Percentiles rank a stretch among this genome's conserved stretches.
phyloP scores from a whole-genome alignment of 768 basidiomycete genomes.

The Mycena alexandri region DNA sequence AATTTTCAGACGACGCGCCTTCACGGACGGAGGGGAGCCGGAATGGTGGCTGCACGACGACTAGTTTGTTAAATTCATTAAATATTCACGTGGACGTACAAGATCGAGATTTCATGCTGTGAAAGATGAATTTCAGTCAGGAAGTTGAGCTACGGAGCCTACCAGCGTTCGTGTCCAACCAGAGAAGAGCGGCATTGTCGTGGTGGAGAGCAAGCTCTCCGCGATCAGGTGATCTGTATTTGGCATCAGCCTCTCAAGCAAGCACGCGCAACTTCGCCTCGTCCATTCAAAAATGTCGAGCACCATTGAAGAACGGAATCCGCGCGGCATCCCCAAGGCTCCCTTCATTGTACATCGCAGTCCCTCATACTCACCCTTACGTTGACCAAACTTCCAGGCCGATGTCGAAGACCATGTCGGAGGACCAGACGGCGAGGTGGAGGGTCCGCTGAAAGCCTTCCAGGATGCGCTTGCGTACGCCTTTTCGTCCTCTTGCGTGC shows the following conservation, averaged over 20 bases:
- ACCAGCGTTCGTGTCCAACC: conserved; percentile 47
- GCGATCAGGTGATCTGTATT: conserved; percentile 29
- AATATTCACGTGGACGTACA: conserved; percentile 56
- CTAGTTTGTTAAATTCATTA: conserved; percentile 19
- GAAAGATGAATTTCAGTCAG: background rate
- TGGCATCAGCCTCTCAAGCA: background rate
- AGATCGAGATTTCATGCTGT: conserved; percentile 75
- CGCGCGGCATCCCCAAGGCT: conserved; percentile 94
- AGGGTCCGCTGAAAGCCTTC: conserved; percentile 81
- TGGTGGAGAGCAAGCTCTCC: background rate
- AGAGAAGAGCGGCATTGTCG: conserved; percentile 21
- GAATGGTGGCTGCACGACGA: conserved; percentile 67
- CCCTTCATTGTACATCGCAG: conserved; percentile 86
- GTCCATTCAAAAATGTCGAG: conserved; percentile 13
- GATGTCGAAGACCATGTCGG: conserved; percentile 91
- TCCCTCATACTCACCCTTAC: background rate
- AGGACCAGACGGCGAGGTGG: conserved; percentile 81
- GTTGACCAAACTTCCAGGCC: conserved; percentile 60
- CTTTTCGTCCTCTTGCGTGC: conserved; percentile 20
- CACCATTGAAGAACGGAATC: conserved; percentile 69
- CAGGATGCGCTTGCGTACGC: conserved; percentile 96
- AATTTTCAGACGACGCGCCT: conserved; percentile 25
- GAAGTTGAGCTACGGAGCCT: conserved; percentile 23
- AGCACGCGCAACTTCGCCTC: conserved; percentile 2
- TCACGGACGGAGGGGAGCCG: conserved; percentile 72